These are phyloP conservation scores for Zygosaccharomyces pseudorouxii DNA, from an alignment of 805 yeast genomes.

Conservation along the genomic window DNA sequence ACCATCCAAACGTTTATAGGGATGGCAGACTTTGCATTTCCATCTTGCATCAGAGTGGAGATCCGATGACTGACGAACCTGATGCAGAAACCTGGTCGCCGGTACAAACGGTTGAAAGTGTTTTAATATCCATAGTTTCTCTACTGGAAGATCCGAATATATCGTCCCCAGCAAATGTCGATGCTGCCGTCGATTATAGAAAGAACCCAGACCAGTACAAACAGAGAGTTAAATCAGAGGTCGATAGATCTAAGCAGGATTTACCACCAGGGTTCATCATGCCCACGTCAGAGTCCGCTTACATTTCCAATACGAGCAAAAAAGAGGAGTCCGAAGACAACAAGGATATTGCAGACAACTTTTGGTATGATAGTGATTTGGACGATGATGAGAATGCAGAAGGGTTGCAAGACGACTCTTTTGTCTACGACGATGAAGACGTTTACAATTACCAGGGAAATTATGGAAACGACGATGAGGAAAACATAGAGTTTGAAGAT, in stretches of 20 bases:
- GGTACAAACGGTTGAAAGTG: constrained; percentile 88
- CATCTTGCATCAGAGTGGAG: constrained; percentile 87
- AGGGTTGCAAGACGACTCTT: constrained; percentile 40
- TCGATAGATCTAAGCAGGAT: constrained; percentile 74
- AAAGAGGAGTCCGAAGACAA: constrained; percentile 37
- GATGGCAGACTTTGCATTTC: constrained; percentile 93
- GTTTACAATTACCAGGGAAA: constrained; percentile 40
- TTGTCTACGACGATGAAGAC: constrained; percentile 47
- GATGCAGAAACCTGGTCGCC: constrained; percentile 94
- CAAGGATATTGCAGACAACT: constrained; percentile 70
- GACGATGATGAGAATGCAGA: constrained; percentile 63
- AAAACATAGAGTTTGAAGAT: constrained; percentile 34
- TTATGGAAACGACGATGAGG: constrained; percentile 42
- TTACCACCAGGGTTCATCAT: constrained; percentile 82
- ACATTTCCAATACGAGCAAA: constrained; percentile 36
- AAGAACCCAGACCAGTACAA: constrained; percentile 73
- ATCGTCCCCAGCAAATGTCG: constrained; percentile 91
- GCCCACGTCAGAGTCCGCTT: constrained; percentile 66
- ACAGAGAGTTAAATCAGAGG: constrained; percentile 72
- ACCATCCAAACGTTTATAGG: constrained; percentile 91
- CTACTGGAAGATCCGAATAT: constrained; percentile 91
- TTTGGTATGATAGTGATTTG: constrained; percentile 72
- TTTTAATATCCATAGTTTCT: constrained; percentile 83
- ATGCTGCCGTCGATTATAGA: constrained; percentile 88
- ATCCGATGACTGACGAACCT: constrained; percentile 83